Conservation (phyloP, 1,284 basidiomycete genomes). For the Prillingera fragicola region DNA sequence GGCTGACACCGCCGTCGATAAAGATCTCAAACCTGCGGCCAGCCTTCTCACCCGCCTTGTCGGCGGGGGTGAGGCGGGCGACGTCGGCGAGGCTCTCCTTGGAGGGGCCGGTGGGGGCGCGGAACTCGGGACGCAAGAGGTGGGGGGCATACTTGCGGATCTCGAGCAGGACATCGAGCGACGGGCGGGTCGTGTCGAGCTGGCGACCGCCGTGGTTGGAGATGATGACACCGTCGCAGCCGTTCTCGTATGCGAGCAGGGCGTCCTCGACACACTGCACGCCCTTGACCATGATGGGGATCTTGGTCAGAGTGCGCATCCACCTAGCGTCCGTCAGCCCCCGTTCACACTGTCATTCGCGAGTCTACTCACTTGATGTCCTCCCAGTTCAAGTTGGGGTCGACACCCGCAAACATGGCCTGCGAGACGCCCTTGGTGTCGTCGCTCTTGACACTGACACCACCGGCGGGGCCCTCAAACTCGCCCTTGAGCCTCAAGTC, state of each 20-base stretch:
- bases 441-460: conserved; percentile 34
- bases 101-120: conserved; percentile 31
- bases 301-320: conserved; percentile 65
- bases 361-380: conserved; percentile 31
- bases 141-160: conserved; percentile 53
- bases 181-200: conserved; percentile 55
- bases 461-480: conserved; percentile 41
- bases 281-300: conserved; percentile 82
- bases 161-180: conserved; percentile 68
- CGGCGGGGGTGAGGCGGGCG: conserved; percentile 57
- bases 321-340: conserved; percentile 47
- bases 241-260: conserved; percentile 48
- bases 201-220: conserved; percentile 53
- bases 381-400: conserved; percentile 42
- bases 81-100: conserved; percentile 55
- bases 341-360: neutral
- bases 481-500: conserved; percentile 54
- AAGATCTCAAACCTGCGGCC: conserved; percentile 57
- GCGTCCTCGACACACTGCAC: conserved; percentile 52
- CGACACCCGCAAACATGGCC: conserved; percentile 41
- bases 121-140: conserved; percentile 37
- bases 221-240: conserved; percentile 51
- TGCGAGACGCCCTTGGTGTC: conserved; percentile 37
- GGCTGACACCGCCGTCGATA: conserved; percentile 77
- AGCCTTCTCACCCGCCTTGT: conserved; percentile 1